Evolutionary conservation across 352 stramenopile genomes (phyloP).

Genomic region (Globisporangium cederbergense): DNA sequence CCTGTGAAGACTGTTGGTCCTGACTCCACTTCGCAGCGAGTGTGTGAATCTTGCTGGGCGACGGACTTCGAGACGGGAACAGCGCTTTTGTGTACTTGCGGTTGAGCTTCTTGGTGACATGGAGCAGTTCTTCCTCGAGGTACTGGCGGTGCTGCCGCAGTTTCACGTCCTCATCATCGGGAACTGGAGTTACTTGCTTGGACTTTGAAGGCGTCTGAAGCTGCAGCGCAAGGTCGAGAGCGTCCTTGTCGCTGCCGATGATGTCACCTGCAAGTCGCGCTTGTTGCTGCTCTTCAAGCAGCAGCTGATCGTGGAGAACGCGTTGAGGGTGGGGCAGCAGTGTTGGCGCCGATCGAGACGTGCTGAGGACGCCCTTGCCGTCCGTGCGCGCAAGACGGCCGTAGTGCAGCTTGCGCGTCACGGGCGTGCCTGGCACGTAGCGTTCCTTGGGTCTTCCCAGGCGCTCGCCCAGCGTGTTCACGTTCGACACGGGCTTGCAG

Average conservation of each 20-base stretch:
- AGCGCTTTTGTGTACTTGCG: conserved; percentile 69
- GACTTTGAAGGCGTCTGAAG: background rate
- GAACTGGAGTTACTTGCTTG: background rate
- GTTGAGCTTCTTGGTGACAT: conserved; percentile 62
- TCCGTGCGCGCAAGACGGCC: conserved; percentile 35
- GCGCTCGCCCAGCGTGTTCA: conserved; percentile 37
- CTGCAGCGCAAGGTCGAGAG: conserved; percentile 16
- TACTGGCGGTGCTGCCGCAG: conserved; percentile 32
- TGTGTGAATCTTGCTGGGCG: conserved; percentile 32
- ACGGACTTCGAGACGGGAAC: conserved; percentile 21
- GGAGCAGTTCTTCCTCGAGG: conserved; percentile 50
- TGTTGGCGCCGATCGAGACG: conserved; percentile 25
- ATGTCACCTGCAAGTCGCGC: conserved; percentile 9
- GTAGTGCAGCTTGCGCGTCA: conserved; percentile 36
- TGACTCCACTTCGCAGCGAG: conserved; percentile 48
- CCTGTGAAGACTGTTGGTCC: conserved; percentile 8
- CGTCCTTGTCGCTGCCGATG: conserved; percentile 14
- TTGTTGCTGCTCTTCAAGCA: conserved; percentile 15
- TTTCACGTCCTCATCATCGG: background rate
- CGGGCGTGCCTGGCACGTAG: conserved; percentile 35
- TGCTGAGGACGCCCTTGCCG: conserved; percentile 20
- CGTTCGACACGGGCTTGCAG: conserved; percentile 22
- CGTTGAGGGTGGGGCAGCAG: conserved; percentile 18
- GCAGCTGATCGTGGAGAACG: conserved; percentile 14
- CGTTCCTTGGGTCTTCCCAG: conserved; percentile 25